Conservation (phyloP, 805 yeast species). For the Cyberlindnera euphorbiae region DNA sequence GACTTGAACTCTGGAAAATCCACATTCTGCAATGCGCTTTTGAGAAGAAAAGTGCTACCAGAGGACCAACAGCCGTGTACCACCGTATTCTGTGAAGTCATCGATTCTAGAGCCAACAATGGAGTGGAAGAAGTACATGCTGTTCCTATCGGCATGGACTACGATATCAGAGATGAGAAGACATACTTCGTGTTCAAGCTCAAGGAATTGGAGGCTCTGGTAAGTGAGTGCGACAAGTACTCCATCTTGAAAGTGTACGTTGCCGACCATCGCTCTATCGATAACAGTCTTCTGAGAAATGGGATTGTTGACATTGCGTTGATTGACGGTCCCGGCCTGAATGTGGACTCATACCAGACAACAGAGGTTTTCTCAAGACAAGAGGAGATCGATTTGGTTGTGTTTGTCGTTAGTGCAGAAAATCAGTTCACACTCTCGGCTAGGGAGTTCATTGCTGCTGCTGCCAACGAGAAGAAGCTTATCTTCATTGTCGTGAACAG, state of each 20-base stretch:
- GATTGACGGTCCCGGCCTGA: conserved; percentile 96
- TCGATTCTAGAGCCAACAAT: conserved; percentile 73
- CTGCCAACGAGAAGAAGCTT: conserved; percentile 86
- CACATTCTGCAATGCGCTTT: conserved; percentile 86
- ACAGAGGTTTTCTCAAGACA: conserved; percentile 93
- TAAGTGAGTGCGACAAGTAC: conserved; percentile 67
- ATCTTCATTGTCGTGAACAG: conserved; percentile 92
- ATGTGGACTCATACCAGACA: conserved; percentile 89
- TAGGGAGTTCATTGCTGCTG: conserved; percentile 84
- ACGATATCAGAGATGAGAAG: conserved; percentile 47
- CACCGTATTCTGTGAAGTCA: conserved; percentile 89
- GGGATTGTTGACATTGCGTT: conserved; percentile 89
- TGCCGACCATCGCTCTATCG: conserved; percentile 62
- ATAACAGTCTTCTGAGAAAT: conserved; percentile 71
- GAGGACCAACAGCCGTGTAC: conserved; percentile 99
- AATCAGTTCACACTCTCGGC: conserved; percentile 94
- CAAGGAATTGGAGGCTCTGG: conserved; percentile 59
- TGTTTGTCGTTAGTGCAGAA: conserved; percentile 94
- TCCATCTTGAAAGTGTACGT: conserved; percentile 76
- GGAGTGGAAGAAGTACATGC: conserved; percentile 93
- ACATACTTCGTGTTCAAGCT: conserved; percentile 58
- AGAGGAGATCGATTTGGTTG: conserved; percentile 94
- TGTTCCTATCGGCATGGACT: conserved; percentile 47
- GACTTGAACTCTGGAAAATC: conserved; percentile 96
- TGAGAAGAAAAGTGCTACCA: conserved; percentile 75